phyloP scores from a whole-genome alignment of 164 flowering plant species.

The Dillenia turbinata region DNA sequence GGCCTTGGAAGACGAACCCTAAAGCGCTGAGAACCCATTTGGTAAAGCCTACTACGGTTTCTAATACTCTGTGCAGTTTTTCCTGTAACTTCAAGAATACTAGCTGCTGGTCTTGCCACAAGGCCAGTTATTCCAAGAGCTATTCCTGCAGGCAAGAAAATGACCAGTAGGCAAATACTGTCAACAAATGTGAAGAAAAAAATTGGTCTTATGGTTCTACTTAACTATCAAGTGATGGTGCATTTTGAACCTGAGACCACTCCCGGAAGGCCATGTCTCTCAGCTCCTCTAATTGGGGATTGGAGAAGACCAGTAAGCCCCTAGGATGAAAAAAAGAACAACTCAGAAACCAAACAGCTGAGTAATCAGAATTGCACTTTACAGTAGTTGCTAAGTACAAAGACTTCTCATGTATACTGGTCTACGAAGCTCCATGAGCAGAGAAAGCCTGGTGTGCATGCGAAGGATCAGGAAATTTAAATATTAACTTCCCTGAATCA shows the following conservation, averaged over 20 bases:
- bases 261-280: conserved; percentile 96
- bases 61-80: conserved; percentile 97
- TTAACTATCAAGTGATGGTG: too few relatives aligned
- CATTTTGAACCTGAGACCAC: conserved; percentile 66
- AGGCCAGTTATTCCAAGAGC: conserved; percentile 87
- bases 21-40: conserved; percentile 33
- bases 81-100: conserved; percentile 92
- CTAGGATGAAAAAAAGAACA: conserved; percentile 25
- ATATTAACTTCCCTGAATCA: too few relatives aligned
- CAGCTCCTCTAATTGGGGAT: conserved; percentile 88
- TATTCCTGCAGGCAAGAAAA: conserved; percentile 49
- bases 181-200: neutral
- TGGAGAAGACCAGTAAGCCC: conserved; percentile 97
- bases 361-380: too few relatives aligned
- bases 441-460: too few relatives aligned
- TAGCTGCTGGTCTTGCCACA: conserved; percentile 92
- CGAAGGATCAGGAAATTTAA: too few relatives aligned
- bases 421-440: too few relatives aligned
- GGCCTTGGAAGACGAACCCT: conserved; percentile 85
- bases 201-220: neutral
- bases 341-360: too few relatives aligned
- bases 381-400: too few relatives aligned
- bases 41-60: conserved; percentile 66
- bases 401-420: too few relatives aligned
- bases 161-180: neutral